Percentiles rank a stretch among this genome's conserved stretches.
Evolutionary conservation across 192 early-diverging fungal species (phyloP).

Genomic region (Backusella luteola): DNA sequence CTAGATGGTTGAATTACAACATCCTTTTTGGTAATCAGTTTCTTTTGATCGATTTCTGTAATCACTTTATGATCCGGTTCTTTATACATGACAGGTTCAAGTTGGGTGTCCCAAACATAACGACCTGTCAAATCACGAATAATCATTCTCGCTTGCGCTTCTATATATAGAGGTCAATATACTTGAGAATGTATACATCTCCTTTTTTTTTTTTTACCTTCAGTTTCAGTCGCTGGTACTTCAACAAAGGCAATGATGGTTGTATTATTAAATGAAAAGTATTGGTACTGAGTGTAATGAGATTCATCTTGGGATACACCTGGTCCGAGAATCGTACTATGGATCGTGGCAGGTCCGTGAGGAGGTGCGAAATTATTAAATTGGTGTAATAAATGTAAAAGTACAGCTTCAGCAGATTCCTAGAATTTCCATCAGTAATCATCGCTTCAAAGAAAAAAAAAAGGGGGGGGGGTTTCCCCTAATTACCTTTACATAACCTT

Average conservation of each 20-base stretch:
- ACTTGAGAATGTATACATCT: background rate
- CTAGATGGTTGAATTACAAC: background rate
- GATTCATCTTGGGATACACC: slow-evolving; percentile 39
- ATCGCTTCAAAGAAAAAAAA: no score
- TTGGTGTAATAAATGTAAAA: slow-evolving; percentile 72
- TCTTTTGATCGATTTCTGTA: background rate
- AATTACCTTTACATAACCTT: slow-evolving; percentile 31
- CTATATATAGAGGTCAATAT: slow-evolving; percentile 13
- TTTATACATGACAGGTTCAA: slow-evolving; percentile 27
- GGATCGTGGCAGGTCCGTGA: slow-evolving; percentile 57
- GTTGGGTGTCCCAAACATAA: slow-evolving; percentile 76
- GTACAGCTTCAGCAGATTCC: slow-evolving; percentile 67
- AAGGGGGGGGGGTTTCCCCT: no score
- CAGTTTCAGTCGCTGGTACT: slow-evolving; percentile 42
- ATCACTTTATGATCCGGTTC: background rate
- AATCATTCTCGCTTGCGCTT: slow-evolving; percentile 54
- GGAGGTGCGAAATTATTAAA: slow-evolving; percentile 64
- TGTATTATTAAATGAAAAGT: slow-evolving; percentile 72
- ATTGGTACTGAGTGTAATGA: slow-evolving; percentile 53
- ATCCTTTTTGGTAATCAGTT: background rate
- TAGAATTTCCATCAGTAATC: slow-evolving; percentile 15
- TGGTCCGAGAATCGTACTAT: slow-evolving; percentile 42
- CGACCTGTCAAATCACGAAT: slow-evolving; percentile 77
- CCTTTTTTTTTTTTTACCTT: slow-evolving; percentile 27
- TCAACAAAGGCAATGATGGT: slow-evolving; percentile 74